Base-by-base conservation (phyloP, 73 alveolate species). In the Symbiodinium natans region DNA sequence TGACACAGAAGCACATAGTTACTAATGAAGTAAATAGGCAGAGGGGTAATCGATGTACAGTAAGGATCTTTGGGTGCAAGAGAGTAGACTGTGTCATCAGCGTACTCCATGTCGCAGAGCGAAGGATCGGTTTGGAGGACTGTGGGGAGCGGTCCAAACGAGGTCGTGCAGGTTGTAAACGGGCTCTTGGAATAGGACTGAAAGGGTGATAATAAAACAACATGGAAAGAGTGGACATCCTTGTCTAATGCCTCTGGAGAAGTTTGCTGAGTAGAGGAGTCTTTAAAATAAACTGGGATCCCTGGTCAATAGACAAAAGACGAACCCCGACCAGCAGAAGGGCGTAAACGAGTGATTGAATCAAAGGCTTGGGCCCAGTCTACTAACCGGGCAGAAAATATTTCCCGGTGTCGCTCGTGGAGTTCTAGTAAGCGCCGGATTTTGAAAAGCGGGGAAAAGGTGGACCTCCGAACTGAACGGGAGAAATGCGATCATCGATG, bases 351-450 rank as follows among this genome's bases (percentile, higher is more conserved):
- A 36, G 34, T 7, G 17, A 80, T 34, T 3, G 87, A 80, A 27
- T 80, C 87, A 38, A 80, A 80, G 5, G 87, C 87, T 27, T 80
- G 87, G 3, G 63, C n/a, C 87, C 87, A 38, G 2, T 80, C 56
- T 0, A 80, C 59, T 9, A 80, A 80, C 4, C 34, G 36, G 1
- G 23, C 40, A 38, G 10, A 80, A 13, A 80, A 43, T 8, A 56
- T 13, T 8, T 41, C 33, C 2, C 34, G 29, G 38, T 80, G 87
- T 0, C 87, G 87, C 56, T 80, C 87, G 56, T 33, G 40, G 2
- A 80, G 34, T 11, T 80, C 87, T n/a, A 41, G 38, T 1, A 80
- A 56, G 7, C 87, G 52, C 4, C 87, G 87, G n/a, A 41, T 6
- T 27, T 36, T 15, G 54, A 80, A 80, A 3, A 34, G 54, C 36